These are phyloP conservation scores for Citrus maxima DNA, from an alignment of 345 rosid genomes.

Conservation along the genomic window DNA sequence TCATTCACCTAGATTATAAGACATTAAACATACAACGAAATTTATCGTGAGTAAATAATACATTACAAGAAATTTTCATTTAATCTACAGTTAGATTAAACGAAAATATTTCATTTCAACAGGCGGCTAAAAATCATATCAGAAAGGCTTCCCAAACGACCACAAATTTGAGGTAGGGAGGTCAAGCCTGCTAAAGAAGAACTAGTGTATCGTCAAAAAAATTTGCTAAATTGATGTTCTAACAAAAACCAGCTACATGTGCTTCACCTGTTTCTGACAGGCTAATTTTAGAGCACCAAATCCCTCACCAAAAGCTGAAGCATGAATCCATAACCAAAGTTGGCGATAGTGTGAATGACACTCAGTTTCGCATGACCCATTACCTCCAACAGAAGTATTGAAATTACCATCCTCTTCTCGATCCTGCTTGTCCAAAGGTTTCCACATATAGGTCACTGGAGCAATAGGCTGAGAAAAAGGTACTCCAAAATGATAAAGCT, in stretches of 20 bases:
- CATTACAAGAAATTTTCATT: not conserved
- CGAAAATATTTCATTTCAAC: not conserved
- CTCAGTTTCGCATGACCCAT: slow-evolving; percentile 12
- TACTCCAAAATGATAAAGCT: slow-evolving; percentile 71
- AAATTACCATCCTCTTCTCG: slow-evolving; percentile 24
- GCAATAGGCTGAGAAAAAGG: slow-evolving; percentile 52
- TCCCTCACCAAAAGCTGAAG: slow-evolving; percentile 77
- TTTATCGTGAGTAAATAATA: not conserved
- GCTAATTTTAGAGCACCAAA: slow-evolving; percentile 58
- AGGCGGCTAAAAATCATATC: not conserved
- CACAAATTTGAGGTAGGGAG: not conserved
- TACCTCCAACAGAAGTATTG: slow-evolving; percentile 15
- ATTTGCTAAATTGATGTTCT: not conserved
- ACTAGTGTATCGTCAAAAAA: not conserved
- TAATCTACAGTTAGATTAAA: not conserved
- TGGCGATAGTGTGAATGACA: slow-evolving; percentile 31
- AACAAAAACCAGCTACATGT: not conserved
- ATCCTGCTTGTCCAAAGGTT: slow-evolving; percentile 31
- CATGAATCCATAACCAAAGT: slow-evolving; percentile 90
- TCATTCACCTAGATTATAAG: slow-evolving; percentile 50
- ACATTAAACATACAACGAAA: not conserved
- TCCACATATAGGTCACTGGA: slow-evolving; percentile 81
- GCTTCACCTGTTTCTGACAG: slow-evolving; percentile 60
- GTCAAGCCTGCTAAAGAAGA: slow-evolving; percentile 2
- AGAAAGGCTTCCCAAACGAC: not conserved